These are phyloP conservation scores for Parachaetomium inaequale DNA, from an alignment of 495 filamentous ascomycete genomes.

Conservation along the genomic window DNA sequence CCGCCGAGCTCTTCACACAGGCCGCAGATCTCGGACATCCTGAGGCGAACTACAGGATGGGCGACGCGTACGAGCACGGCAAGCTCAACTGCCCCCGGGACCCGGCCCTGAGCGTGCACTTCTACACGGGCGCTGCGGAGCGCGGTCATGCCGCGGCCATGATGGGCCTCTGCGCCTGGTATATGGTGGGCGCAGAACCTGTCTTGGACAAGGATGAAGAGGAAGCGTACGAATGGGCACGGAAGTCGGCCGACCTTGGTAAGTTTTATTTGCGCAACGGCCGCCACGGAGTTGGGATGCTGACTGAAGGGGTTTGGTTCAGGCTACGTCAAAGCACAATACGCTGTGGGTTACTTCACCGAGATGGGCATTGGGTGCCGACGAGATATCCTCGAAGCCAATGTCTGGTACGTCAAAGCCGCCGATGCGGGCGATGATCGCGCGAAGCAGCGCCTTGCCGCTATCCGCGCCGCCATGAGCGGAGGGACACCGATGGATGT, in stretches of 20 bases:
- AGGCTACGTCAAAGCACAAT: constrained; percentile 92
- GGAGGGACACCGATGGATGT: constrained; percentile 60
- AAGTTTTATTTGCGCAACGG: constrained; percentile 33
- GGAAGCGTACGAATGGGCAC: constrained; percentile 96
- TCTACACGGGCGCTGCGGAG: constrained; percentile 91
- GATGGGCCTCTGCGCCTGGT: constrained; percentile 99
- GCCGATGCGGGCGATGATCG: constrained; percentile 89
- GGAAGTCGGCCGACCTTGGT: constrained; percentile 80
- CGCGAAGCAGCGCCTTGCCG: constrained; percentile 77
- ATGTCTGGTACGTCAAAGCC: constrained; percentile 97
- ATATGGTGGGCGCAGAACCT: constrained; percentile 91
- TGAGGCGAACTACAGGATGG: constrained; percentile 79
- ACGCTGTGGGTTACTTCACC: constrained; percentile 94
- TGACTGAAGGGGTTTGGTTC: constrained; percentile 12
- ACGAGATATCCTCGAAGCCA: constrained; percentile 88
- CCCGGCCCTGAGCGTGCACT: constrained; percentile 91
- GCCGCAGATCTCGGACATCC: constrained; percentile 87
- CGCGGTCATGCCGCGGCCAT: constrained; percentile 81
- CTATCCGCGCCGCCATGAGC: constrained; percentile 79
- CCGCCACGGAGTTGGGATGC: neutral
- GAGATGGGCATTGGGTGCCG: constrained; percentile 97
- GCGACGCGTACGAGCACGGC: constrained; percentile 96
- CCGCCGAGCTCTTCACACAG: constrained; percentile 90
- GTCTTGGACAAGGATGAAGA: constrained; percentile 91
- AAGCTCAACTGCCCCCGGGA: constrained; percentile 82